These are phyloP conservation scores for Caloboletus firmus DNA, from an alignment of 1,284 basidiomycete species.

Conservation along the genomic window DNA sequence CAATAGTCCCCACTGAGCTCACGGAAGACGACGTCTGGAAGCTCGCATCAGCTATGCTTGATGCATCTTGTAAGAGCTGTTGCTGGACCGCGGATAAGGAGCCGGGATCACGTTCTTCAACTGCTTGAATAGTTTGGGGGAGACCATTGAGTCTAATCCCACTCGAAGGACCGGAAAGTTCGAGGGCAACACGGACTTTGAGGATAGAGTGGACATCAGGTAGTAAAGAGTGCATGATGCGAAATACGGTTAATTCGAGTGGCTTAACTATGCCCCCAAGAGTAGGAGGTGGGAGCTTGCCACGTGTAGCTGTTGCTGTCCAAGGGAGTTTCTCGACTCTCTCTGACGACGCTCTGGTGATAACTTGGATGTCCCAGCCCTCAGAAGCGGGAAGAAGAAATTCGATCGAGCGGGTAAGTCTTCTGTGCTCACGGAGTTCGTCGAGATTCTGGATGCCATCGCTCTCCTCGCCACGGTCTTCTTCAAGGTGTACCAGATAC, in stretches of 20 bases:
- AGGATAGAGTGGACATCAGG: conserved; percentile 75
- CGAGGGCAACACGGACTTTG: conserved; percentile 76
- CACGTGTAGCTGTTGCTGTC: conserved; percentile 66
- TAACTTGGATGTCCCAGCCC: conserved; percentile 89
- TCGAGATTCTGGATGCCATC: conserved; percentile 50
- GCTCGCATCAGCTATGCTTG: conserved; percentile 68
- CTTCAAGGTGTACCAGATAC: conserved; percentile 81
- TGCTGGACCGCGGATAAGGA: conserved; percentile 51
- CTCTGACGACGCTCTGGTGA: conserved; percentile 68
- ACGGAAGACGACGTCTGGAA: conserved; percentile 61
- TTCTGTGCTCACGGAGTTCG: conserved; percentile 59
- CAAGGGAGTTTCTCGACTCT: conserved; percentile 75
- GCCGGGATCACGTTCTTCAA: conserved; percentile 65
- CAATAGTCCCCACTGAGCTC: conserved; percentile 34
- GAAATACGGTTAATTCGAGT: conserved; percentile 64
- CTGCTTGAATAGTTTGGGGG: conserved; percentile 63
- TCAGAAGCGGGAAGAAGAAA: conserved; percentile 74
- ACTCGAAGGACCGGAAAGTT: conserved; percentile 76
- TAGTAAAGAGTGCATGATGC: conserved; percentile 69
- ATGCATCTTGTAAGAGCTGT: conserved; percentile 65
- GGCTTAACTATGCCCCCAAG: conserved; percentile 37
- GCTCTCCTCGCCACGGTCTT: conserved; percentile 42
- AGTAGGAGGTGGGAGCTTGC: conserved; percentile 38
- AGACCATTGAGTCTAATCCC: conserved; percentile 83
- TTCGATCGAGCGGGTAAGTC: conserved; percentile 76